These are phyloP conservation scores for Neospora caninum DNA, from an alignment of 169 alveolate species.

Conservation along the genomic window DNA sequence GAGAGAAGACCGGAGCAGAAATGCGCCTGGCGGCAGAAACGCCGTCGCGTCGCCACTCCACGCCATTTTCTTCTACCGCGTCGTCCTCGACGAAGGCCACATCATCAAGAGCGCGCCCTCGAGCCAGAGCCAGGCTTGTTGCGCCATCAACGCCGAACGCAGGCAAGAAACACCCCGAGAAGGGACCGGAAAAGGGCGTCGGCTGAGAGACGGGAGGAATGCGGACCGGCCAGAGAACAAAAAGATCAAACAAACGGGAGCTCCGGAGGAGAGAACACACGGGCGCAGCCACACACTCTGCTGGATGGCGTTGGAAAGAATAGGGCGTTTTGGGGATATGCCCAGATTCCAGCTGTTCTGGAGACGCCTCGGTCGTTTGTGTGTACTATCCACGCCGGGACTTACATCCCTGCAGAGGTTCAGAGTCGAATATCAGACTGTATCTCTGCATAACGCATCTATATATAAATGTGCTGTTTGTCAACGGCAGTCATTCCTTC, in stretches of 20 bases:
- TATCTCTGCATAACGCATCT: neutral
- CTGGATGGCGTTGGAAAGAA: no score
- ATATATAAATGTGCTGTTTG: neutral
- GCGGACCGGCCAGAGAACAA: neutral
- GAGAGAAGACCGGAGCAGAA: neutral
- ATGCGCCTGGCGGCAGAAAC: neutral
- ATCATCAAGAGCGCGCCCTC: conserved; percentile 85
- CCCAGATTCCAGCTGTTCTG: no score
- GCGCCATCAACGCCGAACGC: conserved; percentile 83
- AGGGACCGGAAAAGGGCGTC: neutral
- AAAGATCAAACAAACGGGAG: neutral
- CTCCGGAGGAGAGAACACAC: neutral
- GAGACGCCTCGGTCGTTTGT: no score
- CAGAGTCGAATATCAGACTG: no score
- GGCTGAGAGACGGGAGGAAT: neutral
- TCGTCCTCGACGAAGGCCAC: conserved; percentile 93
- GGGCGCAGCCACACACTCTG: no score
- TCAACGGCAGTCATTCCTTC: no score
- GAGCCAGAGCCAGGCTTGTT: conserved; percentile 80
- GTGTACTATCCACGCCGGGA: no score
- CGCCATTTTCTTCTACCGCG: conserved; percentile 83
- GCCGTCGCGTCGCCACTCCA: conserved; percentile 71
- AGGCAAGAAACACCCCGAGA: conserved; percentile 40
- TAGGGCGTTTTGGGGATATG: no score
- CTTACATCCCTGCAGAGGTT: no score